These are phyloP conservation scores for Phialophora verrucosa DNA, from an alignment of 2,329 filamentous ascomycete genomes.

Conservation along the genomic window DNA sequence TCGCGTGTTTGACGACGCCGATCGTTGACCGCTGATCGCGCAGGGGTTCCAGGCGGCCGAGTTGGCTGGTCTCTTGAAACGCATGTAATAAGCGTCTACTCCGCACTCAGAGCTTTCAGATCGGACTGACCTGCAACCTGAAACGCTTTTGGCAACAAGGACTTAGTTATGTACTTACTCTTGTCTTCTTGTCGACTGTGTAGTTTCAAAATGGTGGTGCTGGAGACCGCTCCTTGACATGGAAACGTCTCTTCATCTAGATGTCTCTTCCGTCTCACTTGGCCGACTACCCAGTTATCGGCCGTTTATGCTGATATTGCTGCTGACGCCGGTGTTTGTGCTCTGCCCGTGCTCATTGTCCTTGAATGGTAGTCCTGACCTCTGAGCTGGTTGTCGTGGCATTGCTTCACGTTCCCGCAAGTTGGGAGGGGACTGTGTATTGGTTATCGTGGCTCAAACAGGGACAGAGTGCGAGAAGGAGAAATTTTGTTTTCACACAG, in stretches of 20 bases:
- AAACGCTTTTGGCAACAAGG: background rate
- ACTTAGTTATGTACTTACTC: background rate
- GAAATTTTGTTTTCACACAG: no score
- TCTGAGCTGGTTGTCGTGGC: no score
- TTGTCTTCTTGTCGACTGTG: background rate
- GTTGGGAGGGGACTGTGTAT: no score
- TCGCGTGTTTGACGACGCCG: conserved; percentile 2
- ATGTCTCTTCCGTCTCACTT: background rate
- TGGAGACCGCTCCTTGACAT: background rate
- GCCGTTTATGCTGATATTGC: background rate
- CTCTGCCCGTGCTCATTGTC: background rate
- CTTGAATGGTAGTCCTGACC: no score
- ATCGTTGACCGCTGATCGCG: background rate
- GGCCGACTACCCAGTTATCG: background rate
- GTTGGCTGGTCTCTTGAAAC: no score
- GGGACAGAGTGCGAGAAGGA: no score
- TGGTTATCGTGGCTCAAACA: no score
- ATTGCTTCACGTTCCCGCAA: no score
- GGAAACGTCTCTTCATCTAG: background rate
- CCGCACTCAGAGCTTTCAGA: no score
- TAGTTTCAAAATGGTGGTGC: background rate
- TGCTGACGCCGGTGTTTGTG: background rate
- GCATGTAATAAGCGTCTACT: no score
- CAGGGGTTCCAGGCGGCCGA: no score
- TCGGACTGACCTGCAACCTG: no score